Percentiles rank a stretch among this genome's conserved stretches.
Conservation (phyloP, 2,329 filamentous ascomycete species). For the Ophiosphaerella herpotricha region DNA sequence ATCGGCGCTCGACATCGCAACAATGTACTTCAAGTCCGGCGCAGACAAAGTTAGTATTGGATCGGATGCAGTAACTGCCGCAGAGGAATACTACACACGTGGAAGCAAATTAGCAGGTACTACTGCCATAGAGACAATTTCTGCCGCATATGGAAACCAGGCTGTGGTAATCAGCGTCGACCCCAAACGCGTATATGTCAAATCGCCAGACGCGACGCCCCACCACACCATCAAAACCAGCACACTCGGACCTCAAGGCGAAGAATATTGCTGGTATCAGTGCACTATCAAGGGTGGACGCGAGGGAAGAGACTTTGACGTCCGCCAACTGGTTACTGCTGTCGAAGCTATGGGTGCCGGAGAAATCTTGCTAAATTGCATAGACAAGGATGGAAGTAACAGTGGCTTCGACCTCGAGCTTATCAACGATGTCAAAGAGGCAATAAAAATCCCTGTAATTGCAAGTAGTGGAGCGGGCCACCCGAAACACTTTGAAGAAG, state of each 20-base stretch:
- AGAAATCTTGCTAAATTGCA: slow-evolving; percentile 95
- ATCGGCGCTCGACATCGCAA: slow-evolving; percentile 90
- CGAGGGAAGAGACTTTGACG: slow-evolving; percentile 92
- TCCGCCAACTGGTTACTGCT: slow-evolving; percentile 82
- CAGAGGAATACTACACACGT: slow-evolving; percentile 82
- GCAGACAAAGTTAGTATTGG: slow-evolving; percentile 98
- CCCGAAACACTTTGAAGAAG: slow-evolving; percentile 85
- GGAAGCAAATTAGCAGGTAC: slow-evolving; percentile 73
- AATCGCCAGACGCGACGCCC: slow-evolving; percentile 67
- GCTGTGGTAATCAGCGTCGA: slow-evolving; percentile 96
- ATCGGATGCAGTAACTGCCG: slow-evolving; percentile 89
- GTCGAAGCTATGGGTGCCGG: slow-evolving; percentile 96
- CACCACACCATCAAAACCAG: slow-evolving; percentile 76
- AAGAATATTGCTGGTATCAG: slow-evolving; percentile 91
- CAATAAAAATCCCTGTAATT: slow-evolving; percentile 90
- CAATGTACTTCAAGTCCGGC: slow-evolving; percentile 95
- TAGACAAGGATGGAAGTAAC: slow-evolving; percentile 95
- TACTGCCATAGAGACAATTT: slow-evolving; percentile 96
- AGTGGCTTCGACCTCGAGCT: slow-evolving; percentile 93
- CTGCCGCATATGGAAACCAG: slow-evolving; percentile 89
- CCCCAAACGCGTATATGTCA: slow-evolving; percentile 86
- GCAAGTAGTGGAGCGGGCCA: slow-evolving; percentile 90
- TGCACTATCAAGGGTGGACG: slow-evolving; percentile 96
- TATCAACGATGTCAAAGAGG: slow-evolving; percentile 83
- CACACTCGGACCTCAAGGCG: slow-evolving; percentile 73